These are phyloP conservation scores for Wickerhamomyces sp. DNA, from an alignment of 1,139 yeast genomes.

Conservation along the genomic window DNA sequence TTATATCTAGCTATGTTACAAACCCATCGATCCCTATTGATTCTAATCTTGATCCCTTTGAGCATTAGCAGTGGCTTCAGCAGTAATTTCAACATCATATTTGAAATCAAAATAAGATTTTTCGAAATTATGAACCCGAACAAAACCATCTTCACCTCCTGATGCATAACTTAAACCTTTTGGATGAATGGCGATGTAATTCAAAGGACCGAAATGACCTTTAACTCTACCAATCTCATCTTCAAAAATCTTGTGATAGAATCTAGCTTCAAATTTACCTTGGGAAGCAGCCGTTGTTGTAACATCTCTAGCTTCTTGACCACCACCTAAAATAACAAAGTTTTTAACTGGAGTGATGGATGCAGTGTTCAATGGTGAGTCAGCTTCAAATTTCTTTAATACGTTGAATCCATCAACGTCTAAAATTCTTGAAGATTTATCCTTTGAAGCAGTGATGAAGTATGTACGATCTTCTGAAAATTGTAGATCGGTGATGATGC, in stretches of 20 bases:
- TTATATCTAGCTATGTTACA: too few relatives aligned
- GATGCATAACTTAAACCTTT: constrained; percentile 89
- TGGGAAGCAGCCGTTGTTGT: constrained; percentile 92
- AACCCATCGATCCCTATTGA: constrained; percentile 3
- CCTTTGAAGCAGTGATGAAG: constrained; percentile 90
- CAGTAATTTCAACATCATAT: constrained; percentile 87
- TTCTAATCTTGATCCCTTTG: constrained; percentile 1
- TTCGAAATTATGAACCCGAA: constrained; percentile 91
- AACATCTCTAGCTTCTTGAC: constrained; percentile 98
- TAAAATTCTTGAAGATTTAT: constrained; percentile 76
- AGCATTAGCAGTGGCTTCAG: constrained; percentile 32
- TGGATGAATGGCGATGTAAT: constrained; percentile 91
- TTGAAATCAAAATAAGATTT: constrained; percentile 88
- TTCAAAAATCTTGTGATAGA: constrained; percentile 89
- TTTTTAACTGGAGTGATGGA: constrained; percentile 91
- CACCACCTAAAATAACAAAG: constrained; percentile 94
- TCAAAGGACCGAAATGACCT: constrained; percentile 99
- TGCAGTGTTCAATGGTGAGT: constrained; percentile 94
- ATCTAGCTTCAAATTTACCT: constrained; percentile 96
- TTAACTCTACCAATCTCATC: constrained; percentile 96
- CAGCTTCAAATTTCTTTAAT: constrained; percentile 76
- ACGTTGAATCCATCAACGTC: constrained; percentile 73
- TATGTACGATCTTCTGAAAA: constrained; percentile 83
- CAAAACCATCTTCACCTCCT: constrained; percentile 98
- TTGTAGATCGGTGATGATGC: constrained; percentile 81